Conservation (phyloP, 2,329 filamentous ascomycete species). For the Cercospora berteroae region DNA sequence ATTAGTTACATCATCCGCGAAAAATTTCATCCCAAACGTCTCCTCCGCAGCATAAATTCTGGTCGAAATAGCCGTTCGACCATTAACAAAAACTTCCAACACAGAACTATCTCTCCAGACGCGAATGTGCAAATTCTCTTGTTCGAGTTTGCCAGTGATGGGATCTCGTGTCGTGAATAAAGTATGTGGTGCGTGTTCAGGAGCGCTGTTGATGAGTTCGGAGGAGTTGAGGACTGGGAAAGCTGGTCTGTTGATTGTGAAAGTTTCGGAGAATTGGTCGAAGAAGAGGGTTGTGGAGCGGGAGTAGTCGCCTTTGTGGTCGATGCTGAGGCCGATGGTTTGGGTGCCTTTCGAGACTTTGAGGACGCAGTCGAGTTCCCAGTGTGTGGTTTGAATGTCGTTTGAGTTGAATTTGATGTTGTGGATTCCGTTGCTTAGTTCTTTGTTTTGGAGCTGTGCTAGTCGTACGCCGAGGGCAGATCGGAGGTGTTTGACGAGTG, state of each 20-base stretch:
- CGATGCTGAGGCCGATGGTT: conserved; percentile 27
- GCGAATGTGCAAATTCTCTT: conserved; percentile 41
- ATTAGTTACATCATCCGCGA: conserved; percentile 24
- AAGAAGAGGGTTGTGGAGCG: conserved; percentile 44
- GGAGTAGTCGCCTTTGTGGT: conserved; percentile 27
- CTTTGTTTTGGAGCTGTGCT: conserved; percentile 5
- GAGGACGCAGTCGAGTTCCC: conserved; percentile 31
- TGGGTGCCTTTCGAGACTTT: conserved; percentile 24
- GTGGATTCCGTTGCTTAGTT: conserved; percentile 1
- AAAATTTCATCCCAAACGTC: conserved; percentile 28
- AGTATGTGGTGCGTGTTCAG: conserved; percentile 45
- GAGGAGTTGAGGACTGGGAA: conserved; percentile 35
- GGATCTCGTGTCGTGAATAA: conserved; percentile 41
- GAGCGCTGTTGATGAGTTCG: conserved; percentile 36
- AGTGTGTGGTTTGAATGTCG: conserved; percentile 18
- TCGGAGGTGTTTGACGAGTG: conserved; percentile 32
- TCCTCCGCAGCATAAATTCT: conserved; percentile 31
- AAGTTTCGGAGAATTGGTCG: conserved; percentile 40
- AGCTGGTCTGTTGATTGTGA: conserved; percentile 42
- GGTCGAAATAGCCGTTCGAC: conserved; percentile 44
- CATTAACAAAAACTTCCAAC: conserved; percentile 50
- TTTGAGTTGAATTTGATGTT: conserved; percentile 13
- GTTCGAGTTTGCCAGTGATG: conserved; percentile 2
- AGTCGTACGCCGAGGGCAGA: conserved; percentile 16
- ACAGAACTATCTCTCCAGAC: conserved; percentile 46